Base-by-base conservation (phyloP, 495 filamentous ascomycete species). In the Penicillium canescens region DNA sequence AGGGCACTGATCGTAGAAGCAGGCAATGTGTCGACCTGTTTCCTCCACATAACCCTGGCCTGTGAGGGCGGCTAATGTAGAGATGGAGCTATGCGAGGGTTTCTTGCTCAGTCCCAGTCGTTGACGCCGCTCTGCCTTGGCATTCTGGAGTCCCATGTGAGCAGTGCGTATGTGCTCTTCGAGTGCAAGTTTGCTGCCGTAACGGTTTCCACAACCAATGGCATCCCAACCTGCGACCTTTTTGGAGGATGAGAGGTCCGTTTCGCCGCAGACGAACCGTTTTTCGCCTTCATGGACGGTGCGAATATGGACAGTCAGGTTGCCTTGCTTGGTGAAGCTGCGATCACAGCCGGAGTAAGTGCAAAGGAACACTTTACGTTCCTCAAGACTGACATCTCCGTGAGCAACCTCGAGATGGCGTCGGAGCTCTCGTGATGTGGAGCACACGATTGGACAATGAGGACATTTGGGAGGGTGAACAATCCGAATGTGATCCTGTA, bases 111-210 rank as follows among this genome's bases (percentile, higher is more conserved):
- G 50, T 6, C 71, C 63, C 33, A 72, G 64, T 50, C 75, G 68
- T 42, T 67, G 71, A 43, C 62, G 72, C 11, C 76, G 73, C 42
- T 74, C 71, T 3, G 73, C 73, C 65, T 77, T 76, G 46, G 71
- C 60, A 41, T 73, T 75, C 34, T 58, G 60, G 38, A 84, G 73
- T 4, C 84, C 84, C 34, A 94, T 62, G 66, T 96, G 92, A 0
- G 85, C 71, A 9, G 82, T 89, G 18, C 89, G 85, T 36, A 95
- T 78, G 57, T 96, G 92, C 42, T 91, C 87, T 69, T 92, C 88
- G 0, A 96, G 75, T 43, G 80, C 83, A n/a, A 78, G 72, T 65
- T 91, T 92, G 53, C 83, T 85, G 21, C 75, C 73, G 55, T 91
- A 92, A 14, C 74, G 74, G 45, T 81, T 78, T 0, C 85, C 87